phyloP scores from a whole-genome alignment of 2,329 filamentous ascomycete species.

The Colletotrichum orchidophilum region DNA sequence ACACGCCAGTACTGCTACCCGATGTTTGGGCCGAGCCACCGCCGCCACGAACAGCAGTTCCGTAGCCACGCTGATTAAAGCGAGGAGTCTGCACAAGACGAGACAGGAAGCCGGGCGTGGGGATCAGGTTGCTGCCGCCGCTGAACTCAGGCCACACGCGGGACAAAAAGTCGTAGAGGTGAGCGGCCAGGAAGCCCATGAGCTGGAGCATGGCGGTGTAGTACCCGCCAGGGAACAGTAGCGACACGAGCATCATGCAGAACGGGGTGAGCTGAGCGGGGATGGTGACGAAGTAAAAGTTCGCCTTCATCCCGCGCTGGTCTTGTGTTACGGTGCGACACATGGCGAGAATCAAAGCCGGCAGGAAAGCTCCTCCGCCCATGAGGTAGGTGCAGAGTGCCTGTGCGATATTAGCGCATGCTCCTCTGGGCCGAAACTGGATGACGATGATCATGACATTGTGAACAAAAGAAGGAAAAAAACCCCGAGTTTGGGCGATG shows the following conservation, averaged over 20 bases:
- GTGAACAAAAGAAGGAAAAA: constrained; percentile 31
- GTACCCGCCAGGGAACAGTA: constrained; percentile 71
- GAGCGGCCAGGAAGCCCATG: constrained; percentile 86
- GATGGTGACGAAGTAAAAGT: constrained; percentile 85
- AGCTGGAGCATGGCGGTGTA: constrained; percentile 68
- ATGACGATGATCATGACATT: neutral
- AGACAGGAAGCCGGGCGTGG: constrained; percentile 77
- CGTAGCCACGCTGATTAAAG: constrained; percentile 63
- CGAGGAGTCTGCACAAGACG: constrained; percentile 68
- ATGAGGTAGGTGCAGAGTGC: constrained; percentile 62
- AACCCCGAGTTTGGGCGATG: constrained; percentile 37
- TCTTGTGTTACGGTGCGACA: constrained; percentile 88
- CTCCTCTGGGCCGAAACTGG: constrained; percentile 31
- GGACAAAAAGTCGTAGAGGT: constrained; percentile 90
- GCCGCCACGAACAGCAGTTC: constrained; percentile 64
- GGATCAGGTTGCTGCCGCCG: constrained; percentile 79
- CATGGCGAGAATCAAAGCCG: constrained; percentile 80
- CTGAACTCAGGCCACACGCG: constrained; percentile 90
- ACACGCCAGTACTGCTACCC: constrained; percentile 52
- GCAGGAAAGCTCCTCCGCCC: constrained; percentile 60
- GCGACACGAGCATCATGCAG: constrained; percentile 78
- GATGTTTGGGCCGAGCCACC: constrained; percentile 40
- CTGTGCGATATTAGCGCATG: constrained; percentile 48
- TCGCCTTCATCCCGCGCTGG: constrained; percentile 78
- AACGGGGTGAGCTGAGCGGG: constrained; percentile 84